Conservation (phyloP, 805 yeast genomes). For the Starmerella floris region DNA sequence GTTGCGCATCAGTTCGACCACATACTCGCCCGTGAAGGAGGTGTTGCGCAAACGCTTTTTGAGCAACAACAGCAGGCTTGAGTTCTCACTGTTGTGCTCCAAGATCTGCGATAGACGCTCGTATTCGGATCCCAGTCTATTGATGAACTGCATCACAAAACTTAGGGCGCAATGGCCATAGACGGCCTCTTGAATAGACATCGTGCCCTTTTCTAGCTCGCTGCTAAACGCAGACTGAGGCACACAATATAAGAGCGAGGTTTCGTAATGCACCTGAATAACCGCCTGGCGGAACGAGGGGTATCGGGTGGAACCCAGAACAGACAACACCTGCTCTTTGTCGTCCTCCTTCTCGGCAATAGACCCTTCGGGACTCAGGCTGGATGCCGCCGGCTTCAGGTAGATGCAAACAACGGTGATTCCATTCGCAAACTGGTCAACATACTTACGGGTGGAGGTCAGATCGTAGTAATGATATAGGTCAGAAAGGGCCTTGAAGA, state of each 20-base stretch:
- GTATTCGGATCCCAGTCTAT: constrained; percentile 86
- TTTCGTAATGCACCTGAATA: constrained; percentile 84
- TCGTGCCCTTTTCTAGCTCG: constrained; percentile 55
- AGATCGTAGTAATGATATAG: constrained; percentile 81
- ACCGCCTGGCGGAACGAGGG: constrained; percentile 52
- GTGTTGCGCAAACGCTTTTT: constrained; percentile 86
- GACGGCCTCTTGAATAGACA: constrained; percentile 86
- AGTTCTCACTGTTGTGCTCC: constrained; percentile 50
- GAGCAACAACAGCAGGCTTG: constrained; percentile 63
- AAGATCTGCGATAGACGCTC: constrained; percentile 52
- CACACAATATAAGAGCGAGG: constrained; percentile 78
- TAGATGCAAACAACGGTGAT: constrained; percentile 77
- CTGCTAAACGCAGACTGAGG: constrained; percentile 75
- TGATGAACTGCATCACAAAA: constrained; percentile 86
- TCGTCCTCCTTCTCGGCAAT: background rate
- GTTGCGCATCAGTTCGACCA: constrained; percentile 58
- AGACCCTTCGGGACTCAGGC: no score
- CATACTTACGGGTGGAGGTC: constrained; percentile 74
- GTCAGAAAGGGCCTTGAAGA: constrained; percentile 73
- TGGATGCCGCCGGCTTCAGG: constrained; percentile 46
- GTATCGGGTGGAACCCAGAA: constrained; percentile 22
- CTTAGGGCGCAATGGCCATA: constrained; percentile 90
- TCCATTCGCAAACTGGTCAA: constrained; percentile 87
- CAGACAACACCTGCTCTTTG: constrained; percentile 11
- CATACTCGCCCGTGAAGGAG: constrained; percentile 77